Evolutionary conservation across 345 rosid species (phyloP).

Genomic region (Laguncularia racemosa): DNA sequence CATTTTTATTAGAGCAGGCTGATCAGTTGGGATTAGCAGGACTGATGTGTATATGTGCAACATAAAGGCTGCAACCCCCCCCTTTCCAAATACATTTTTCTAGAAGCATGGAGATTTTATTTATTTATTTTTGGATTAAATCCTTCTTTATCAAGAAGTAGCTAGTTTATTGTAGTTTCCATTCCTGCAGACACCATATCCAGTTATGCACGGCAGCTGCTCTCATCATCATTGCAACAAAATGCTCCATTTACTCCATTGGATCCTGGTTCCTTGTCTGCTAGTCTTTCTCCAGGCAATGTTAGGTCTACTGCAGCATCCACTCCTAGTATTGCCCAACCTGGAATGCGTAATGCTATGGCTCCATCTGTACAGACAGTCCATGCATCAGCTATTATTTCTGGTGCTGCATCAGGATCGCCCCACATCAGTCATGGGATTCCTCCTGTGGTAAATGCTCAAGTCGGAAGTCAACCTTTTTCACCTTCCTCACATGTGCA

Average conservation of each 20-base stretch:
- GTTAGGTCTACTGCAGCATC: conserved; percentile 3
- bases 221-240: conserved; percentile 22
- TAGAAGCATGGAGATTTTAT: too few relatives aligned
- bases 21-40: too few relatives aligned
- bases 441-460: conserved; percentile 24
- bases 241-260: conserved; percentile 15
- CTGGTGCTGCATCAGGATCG: conserved; percentile 20
- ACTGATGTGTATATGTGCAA: too few relatives aligned
- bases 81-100: too few relatives aligned
- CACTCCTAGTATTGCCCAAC: conserved; percentile 7
- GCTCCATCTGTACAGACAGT: conserved; percentile 16
- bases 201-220: conserved; percentile 27
- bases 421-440: conserved; percentile 21
- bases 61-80: too few relatives aligned
- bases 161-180: not conserved
- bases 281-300: conserved; percentile 10
- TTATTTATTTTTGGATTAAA: too few relatives aligned
- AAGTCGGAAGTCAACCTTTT: conserved; percentile 27
- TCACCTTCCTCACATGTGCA: conserved; percentile 54
- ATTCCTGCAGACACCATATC: conserved; percentile 27
- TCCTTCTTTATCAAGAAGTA: too few relatives aligned
- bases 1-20: too few relatives aligned
- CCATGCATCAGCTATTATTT: conserved; percentile 7
- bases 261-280: conserved; percentile 12
- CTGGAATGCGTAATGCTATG: conserved; percentile 3